Evolutionary conservation across 805 yeast genomes (phyloP).

Genomic region (Scheffersomyces spartinae): DNA sequence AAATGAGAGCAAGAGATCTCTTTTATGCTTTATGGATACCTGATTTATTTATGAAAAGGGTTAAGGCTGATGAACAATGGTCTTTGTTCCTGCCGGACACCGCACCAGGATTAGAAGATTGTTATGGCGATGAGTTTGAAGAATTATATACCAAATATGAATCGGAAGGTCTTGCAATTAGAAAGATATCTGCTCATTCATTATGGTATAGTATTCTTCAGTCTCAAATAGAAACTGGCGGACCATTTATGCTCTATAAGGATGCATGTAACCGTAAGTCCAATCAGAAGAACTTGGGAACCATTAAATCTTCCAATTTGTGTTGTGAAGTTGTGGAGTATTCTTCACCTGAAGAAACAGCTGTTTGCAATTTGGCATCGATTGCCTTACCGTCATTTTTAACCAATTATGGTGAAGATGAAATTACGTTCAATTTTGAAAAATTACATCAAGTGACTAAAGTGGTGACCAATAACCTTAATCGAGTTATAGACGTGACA

Average conservation of each 20-base stretch:
- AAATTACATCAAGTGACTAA: constrained; percentile 68
- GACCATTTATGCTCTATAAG: constrained; percentile 88
- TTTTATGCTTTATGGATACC: constrained; percentile 94
- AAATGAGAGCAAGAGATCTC: constrained; percentile 82
- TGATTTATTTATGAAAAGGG: constrained; percentile 88
- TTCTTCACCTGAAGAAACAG: constrained; percentile 84
- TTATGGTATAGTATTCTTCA: constrained; percentile 84
- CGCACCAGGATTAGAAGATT: constrained; percentile 77
- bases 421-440: constrained; percentile 54
- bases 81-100: constrained; percentile 81
- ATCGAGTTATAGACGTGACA: constrained; percentile 75
- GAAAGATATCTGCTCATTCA: constrained; percentile 73
- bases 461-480: constrained; percentile 67
- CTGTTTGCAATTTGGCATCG: constrained; percentile 92
- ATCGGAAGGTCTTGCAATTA: constrained; percentile 49
- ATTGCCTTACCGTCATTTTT: constrained; percentile 78
- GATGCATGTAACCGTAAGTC: constrained; percentile 83
- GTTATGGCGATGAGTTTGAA: constrained; percentile 77
- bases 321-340: constrained; percentile 94
- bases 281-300: constrained; percentile 87
- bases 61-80: constrained; percentile 73
- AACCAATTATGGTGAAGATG: constrained; percentile 31
- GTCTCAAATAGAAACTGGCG: constrained; percentile 93
- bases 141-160: constrained; percentile 64
- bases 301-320: constrained; percentile 84